A percentile compares a stretch with the other conserved stretches of the same genome.
These are phyloP conservation scores for Fomitiporia mediterranea DNA, from an alignment of 1,284 basidiomycete species.

Conservation along the genomic window DNA sequence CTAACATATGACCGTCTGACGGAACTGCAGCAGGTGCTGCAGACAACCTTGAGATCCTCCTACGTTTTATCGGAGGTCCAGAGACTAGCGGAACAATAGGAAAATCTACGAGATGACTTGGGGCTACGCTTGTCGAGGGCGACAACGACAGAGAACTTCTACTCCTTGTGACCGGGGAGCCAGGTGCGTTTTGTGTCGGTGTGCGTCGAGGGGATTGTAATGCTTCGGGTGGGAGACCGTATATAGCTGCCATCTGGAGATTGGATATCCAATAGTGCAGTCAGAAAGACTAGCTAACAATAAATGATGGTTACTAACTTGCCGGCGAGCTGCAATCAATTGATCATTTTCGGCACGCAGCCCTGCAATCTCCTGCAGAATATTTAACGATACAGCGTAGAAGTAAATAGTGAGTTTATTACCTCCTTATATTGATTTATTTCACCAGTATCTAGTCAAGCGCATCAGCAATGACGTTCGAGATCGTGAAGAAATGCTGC, in stretches of 20 bases:
- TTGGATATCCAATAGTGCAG: not conserved
- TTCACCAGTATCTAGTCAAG: not conserved
- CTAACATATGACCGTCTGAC: not conserved
- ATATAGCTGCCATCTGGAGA: conserved; percentile 17
- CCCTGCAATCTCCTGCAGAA: not conserved
- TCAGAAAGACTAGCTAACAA: not conserved
- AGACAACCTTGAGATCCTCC: not conserved
- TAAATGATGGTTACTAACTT: not conserved
- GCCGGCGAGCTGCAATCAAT: conserved; percentile 9
- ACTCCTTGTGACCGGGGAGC: not conserved
- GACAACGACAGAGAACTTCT: conserved; percentile 10
- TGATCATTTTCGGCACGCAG: conserved; percentile 4
- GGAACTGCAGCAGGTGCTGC: not conserved
- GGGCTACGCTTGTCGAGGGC: not conserved
- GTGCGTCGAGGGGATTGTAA: conserved; percentile 8
- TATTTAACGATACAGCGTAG: too few species aligned
- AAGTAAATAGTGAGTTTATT: not conserved
- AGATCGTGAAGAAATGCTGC: not conserved
- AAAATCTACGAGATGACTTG: not conserved
- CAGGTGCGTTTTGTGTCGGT: not conserved
- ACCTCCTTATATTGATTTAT: not conserved
- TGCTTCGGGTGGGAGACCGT: conserved; percentile 11
- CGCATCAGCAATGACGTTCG: not conserved
- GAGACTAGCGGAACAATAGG: not conserved
- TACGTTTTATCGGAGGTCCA: conserved; percentile 10